A percentile compares a stretch with the other conserved stretches of the same genome.
Evolutionary conservation across 345 rosid genomes (phyloP).

Genomic region (Geranium brycei): DNA sequence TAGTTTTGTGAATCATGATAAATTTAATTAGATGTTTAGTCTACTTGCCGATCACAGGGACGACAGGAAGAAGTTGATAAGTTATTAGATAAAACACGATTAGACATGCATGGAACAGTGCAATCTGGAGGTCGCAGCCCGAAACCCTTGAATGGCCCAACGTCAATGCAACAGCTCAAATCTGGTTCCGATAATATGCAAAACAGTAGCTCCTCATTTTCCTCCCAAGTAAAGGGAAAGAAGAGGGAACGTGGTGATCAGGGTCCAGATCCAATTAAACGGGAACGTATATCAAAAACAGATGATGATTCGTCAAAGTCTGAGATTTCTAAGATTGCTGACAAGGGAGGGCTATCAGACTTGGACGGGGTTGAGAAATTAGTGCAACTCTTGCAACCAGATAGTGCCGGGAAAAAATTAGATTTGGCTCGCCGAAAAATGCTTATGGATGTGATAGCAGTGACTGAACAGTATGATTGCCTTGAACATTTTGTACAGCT

Average conservation of each 20-base stretch:
- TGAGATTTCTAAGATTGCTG: conserved; percentile 65
- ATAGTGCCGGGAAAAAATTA: conserved; percentile 55
- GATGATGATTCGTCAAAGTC: conserved; percentile 51
- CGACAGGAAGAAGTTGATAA: conserved; percentile 71
- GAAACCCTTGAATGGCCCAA: conserved; percentile 58
- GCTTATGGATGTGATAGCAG: conserved; percentile 66
- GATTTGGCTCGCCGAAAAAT: conserved; percentile 50
- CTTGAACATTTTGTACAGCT: conserved; percentile 69
- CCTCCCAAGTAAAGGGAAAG: conserved; percentile 73
- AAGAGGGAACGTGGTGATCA: conserved; percentile 86
- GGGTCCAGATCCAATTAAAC: conserved; percentile 47
- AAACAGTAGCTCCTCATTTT: conserved; percentile 38
- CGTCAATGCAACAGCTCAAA: conserved; percentile 54
- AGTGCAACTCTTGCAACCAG: conserved; percentile 61
- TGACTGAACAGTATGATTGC: conserved; percentile 71
- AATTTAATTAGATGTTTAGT: conserved; percentile 3
- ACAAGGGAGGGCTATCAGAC: conserved; percentile 68
- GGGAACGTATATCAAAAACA: conserved; percentile 43
- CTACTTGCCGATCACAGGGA: conserved; percentile 23
- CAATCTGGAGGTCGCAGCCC: conserved; percentile 81
- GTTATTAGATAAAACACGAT: conserved; percentile 45
- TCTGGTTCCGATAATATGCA: conserved; percentile 53
- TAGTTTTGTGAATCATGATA: background rate
- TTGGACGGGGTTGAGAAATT: conserved; percentile 66
- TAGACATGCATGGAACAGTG: conserved; percentile 71